Conservation (phyloP, 495 filamentous ascomycete species). For the Monascus purpureus region DNA sequence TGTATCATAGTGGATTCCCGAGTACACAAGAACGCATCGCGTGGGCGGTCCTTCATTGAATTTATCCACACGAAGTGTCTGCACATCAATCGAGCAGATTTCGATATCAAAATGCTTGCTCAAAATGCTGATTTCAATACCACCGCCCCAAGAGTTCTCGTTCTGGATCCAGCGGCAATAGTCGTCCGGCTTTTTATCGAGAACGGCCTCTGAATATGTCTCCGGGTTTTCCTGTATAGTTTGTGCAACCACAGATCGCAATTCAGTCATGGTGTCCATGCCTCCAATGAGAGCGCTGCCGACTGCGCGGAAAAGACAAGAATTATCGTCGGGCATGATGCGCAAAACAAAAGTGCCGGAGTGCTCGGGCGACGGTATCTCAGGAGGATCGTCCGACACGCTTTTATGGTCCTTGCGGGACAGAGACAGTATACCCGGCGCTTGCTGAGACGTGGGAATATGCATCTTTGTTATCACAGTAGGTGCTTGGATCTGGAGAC, state of each 20-base stretch:
- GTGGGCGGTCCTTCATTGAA: constrained; percentile 66
- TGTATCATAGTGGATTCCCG: constrained; percentile 92
- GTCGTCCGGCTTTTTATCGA: constrained; percentile 57
- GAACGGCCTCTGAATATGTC: constrained; percentile 57
- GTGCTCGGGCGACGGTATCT: constrained; percentile 48
- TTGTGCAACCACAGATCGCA: constrained; percentile 71
- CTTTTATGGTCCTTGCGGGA: constrained; percentile 7
- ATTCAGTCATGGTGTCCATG: constrained; percentile 57
- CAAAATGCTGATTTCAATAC: constrained; percentile 76
- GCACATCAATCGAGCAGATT: constrained; percentile 73
- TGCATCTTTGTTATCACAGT: constrained; percentile 7
- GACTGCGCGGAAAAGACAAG: constrained; percentile 85
- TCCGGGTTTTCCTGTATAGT: constrained; percentile 60
- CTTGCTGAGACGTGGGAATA: constrained; percentile 9
- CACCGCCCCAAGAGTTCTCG: constrained; percentile 78
- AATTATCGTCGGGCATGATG: constrained; percentile 96
- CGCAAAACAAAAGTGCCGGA: constrained; percentile 61
- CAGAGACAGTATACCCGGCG: constrained; percentile 8
- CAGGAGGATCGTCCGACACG: constrained; percentile 46
- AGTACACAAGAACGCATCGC: constrained; percentile 78
- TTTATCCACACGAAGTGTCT: constrained; percentile 50
- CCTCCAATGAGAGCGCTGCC: constrained; percentile 60
- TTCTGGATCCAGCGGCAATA: constrained; percentile 82
- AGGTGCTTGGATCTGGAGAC: constrained; percentile 6
- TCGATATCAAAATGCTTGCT: constrained; percentile 78